Evolutionary conservation across 345 rosid species (phyloP).

Genomic region (Citrus unshiu): DNA sequence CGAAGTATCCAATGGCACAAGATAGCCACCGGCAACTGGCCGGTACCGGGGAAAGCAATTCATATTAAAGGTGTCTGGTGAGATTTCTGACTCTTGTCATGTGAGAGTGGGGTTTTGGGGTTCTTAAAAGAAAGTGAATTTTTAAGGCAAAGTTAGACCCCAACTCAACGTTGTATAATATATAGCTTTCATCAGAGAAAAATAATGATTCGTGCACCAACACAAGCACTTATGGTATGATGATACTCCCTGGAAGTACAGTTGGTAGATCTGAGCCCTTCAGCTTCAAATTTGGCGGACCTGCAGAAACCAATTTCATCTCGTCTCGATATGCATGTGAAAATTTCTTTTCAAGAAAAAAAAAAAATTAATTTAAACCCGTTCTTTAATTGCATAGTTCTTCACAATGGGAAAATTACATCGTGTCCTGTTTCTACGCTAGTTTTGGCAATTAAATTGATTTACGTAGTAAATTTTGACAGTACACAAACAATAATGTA

Average conservation of each 20-base stretch:
- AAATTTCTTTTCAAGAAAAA: no score
- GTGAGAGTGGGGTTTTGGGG: conserved; percentile 34
- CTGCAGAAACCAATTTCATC: neutral
- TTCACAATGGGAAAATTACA: neutral
- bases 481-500: no score
- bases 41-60: neutral
- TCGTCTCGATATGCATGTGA: no score
- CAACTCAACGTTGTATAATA: neutral
- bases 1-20: conserved; percentile 12
- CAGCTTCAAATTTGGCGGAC: neutral
- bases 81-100: conserved; percentile 52
- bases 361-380: neutral
- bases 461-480: no score
- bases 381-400: neutral
- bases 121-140: conserved; percentile 13
- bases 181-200: neutral
- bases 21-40: conserved; percentile 6
- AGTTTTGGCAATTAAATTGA: no score
- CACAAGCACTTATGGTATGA: conserved; percentile 26
- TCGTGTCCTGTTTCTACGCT: no score
- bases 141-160: conserved; percentile 22
- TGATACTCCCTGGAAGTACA: conserved; percentile 13
- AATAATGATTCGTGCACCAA: conserved; percentile 27
- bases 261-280: conserved; percentile 29
- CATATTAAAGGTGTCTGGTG: conserved; percentile 33